phyloP scores from a whole-genome alignment of 306 rosid genomes.

The Sesbania bispinosa region DNA sequence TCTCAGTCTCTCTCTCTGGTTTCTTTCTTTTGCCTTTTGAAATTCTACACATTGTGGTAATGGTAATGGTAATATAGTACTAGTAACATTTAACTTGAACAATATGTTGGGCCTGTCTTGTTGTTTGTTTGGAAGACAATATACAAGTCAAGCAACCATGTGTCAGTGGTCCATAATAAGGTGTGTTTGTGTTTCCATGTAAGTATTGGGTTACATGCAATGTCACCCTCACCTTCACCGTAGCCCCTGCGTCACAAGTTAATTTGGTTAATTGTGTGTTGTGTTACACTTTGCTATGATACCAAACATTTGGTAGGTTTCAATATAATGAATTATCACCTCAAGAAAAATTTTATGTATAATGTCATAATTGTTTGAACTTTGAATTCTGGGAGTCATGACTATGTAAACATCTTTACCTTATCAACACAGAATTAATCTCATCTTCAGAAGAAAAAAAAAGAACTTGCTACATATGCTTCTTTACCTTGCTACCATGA shows the following conservation, averaged over 20 bases:
- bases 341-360: too few species aligned
- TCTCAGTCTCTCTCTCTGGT: too few species aligned
- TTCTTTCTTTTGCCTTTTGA: neutral
- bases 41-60: too few species aligned
- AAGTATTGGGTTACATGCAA: neutral
- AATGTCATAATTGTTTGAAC: too few species aligned
- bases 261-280: neutral
- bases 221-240: neutral
- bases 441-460: too few species aligned
- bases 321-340: too few species aligned
- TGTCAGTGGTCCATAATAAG: neutral
- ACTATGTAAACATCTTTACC: too few species aligned
- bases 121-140: conserved; percentile 10
- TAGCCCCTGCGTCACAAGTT: neutral
- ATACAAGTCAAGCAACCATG: neutral
- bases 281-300: neutral
- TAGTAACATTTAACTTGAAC: neutral
- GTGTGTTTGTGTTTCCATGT: too few species aligned
- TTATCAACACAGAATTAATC: too few species aligned
- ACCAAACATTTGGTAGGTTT: too few species aligned
- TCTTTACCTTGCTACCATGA: neutral
- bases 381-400: too few species aligned
- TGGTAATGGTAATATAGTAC: neutral
- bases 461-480: too few species aligned
- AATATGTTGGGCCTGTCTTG: neutral